phyloP scores from a whole-genome alignment of 148 eudicot species.

The Nepenthes gracilis region DNA sequence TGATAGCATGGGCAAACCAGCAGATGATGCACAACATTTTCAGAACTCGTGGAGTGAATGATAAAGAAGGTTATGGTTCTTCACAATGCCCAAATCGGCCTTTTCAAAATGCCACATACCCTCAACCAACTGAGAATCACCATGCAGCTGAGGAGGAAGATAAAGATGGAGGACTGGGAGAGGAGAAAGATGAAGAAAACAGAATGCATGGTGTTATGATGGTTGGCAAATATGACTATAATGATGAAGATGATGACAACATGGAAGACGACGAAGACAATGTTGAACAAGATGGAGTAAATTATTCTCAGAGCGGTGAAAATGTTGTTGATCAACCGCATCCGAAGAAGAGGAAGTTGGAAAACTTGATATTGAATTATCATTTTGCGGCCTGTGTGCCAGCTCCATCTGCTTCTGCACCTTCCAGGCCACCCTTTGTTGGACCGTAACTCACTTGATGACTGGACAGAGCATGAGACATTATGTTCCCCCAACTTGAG shows the following conservation, averaged over 20 bases:
- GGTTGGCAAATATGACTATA: background rate
- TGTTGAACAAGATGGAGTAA: background rate
- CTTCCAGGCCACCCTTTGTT: background rate
- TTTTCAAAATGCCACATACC: too few species aligned
- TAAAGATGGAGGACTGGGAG: background rate
- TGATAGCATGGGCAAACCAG: background rate
- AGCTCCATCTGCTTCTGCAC: background rate
- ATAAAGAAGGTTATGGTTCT: background rate
- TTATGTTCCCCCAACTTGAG: conserved; percentile 37
- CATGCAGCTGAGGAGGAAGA: background rate
- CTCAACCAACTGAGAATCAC: background rate
- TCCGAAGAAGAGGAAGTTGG: background rate
- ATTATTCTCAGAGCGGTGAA: background rate
- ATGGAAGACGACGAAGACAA: background rate
- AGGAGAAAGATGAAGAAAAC: background rate
- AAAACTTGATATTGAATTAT: background rate
- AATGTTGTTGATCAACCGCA: background rate
- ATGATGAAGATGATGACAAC: background rate
- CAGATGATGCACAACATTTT: background rate
- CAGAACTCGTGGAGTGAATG: background rate
- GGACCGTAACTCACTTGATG: background rate
- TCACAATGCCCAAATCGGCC: background rate
- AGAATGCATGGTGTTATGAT: background rate
- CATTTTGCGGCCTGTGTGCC: background rate
- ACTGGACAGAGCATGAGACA: too few species aligned